Evolutionary conservation across 352 stramenopile species (phyloP), one percentile per base, ranked within the genome.

Genomic region (Pythium guiyangense): DNA sequence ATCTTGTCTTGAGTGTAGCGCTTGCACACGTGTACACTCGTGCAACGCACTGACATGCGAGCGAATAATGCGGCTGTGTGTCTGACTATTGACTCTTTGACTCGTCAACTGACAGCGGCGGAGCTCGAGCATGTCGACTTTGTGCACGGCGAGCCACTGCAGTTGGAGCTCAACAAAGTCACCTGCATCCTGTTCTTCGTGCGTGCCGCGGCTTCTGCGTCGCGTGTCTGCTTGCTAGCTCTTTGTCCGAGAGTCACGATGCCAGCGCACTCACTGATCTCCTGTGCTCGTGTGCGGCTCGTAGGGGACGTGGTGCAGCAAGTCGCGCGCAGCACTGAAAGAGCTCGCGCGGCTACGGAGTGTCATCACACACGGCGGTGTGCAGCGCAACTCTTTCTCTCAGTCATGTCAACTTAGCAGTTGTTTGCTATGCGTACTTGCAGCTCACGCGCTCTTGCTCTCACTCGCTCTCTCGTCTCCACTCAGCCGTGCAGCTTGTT

Each of bases 161-260:
- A 82, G 29, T 60, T 92, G 14, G 59, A 74, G 44, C 26, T 62
- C 53, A 84, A 88, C 65, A 81, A 80, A 66, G 69, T 90, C 44
- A 88, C 77, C 0, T 82, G 79, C 35, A 62, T 90, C 20, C 63
- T 92, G n/a, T 92, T 92, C 70, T 92, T 92, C 44, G 82, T 92
- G 73, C 17, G 29, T 17, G 10, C 8, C 31, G 18, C 27, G 14
- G 4, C 25, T 37, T 3, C 46, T 35, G 45, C 15, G 0, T 11
- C 42, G 15, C 22, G 17, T 8, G 15, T 46, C 31, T 37, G 8
- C 31, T 37, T 4, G 4, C 29, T 34, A 37, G 31, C 8, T 11
- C 1, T 37, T 10, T 2, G 4, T 37, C 4, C 11, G 8, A 2
- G 1, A 12, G 8, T 37, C 31, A 11, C 31, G 8, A 37, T 37